Conservation (phyloP, 2,329 filamentous ascomycete species). For the Monilinia laxa region DNA sequence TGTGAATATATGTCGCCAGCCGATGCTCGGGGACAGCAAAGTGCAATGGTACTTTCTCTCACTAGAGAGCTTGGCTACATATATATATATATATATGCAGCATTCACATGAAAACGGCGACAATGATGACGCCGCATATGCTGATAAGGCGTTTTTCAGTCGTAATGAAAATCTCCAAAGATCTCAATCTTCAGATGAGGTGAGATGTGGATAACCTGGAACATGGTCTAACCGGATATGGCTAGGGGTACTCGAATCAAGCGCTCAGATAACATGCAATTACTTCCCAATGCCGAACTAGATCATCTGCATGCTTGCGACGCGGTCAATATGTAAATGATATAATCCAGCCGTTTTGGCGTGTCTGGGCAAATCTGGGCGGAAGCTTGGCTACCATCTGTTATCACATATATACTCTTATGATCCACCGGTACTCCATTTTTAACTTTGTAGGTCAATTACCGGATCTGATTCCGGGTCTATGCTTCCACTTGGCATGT, state of each 20-base stretch:
- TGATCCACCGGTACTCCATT: conserved; percentile 10
- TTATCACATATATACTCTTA: background rate
- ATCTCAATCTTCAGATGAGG: conserved; percentile 15
- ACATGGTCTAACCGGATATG: background rate
- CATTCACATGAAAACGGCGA: conserved; percentile 5
- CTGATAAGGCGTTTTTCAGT: conserved; percentile 5
- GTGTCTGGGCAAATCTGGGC: background rate
- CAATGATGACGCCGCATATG: background rate
- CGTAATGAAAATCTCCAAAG: conserved; percentile 15
- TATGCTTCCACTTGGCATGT: conserved; percentile 8
- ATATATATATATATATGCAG: conserved; percentile 5
- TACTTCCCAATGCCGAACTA: background rate
- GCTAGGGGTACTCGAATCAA: background rate
- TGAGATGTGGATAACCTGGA: conserved; percentile 2
- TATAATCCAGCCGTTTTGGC: background rate
- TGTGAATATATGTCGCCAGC: background rate
- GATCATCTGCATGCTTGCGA: background rate
- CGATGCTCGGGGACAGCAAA: background rate
- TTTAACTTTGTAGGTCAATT: conserved; percentile 1
- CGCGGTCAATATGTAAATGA: background rate
- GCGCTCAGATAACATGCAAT: background rate
- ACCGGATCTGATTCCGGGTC: conserved; percentile 9
- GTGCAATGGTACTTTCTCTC: conserved; percentile 6
- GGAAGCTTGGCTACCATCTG: background rate
- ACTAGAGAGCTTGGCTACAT: conserved; percentile 21